These are phyloP conservation scores for Malus sylvestris DNA, from an alignment of 306 rosid genomes.

Conservation along the genomic window DNA sequence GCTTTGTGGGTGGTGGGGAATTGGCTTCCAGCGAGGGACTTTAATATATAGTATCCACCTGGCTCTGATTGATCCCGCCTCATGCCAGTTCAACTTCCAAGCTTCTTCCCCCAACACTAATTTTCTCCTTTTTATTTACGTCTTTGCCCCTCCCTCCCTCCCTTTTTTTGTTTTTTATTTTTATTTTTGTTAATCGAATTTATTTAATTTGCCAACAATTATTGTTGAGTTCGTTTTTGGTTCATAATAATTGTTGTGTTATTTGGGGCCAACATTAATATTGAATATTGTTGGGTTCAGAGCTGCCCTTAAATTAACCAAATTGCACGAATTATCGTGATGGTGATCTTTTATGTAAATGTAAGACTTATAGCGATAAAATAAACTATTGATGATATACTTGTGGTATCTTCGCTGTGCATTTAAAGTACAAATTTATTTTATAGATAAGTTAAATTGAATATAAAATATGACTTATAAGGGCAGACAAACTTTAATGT, in stretches of 20 bases:
- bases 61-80: slow-evolving; percentile 28
- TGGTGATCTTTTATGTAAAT: too few species aligned
- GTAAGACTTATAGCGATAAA: too few species aligned
- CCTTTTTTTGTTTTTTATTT: background rate
- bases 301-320: too few species aligned
- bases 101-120: background rate
- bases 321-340: too few species aligned
- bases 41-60: slow-evolving; percentile 32
- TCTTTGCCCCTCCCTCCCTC: slow-evolving; percentile 11
- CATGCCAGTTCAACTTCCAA: slow-evolving; percentile 22
- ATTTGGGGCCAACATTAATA: background rate
- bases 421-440: too few species aligned
- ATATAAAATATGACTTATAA: too few species aligned
- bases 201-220: slow-evolving; percentile 1
- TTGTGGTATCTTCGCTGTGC: too few species aligned
- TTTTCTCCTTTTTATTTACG: background rate
- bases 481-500: too few species aligned
- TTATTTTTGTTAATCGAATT: background rate
- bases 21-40: slow-evolving; percentile 20
- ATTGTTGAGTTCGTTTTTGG: background rate
- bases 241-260: background rate
- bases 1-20: slow-evolving; percentile 33
- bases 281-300: too few species aligned
- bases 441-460: too few species aligned
- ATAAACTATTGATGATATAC: too few species aligned